phyloP scores from a whole-genome alignment of 176 grass and related monocot species.

The Bromus sterilis region DNA sequence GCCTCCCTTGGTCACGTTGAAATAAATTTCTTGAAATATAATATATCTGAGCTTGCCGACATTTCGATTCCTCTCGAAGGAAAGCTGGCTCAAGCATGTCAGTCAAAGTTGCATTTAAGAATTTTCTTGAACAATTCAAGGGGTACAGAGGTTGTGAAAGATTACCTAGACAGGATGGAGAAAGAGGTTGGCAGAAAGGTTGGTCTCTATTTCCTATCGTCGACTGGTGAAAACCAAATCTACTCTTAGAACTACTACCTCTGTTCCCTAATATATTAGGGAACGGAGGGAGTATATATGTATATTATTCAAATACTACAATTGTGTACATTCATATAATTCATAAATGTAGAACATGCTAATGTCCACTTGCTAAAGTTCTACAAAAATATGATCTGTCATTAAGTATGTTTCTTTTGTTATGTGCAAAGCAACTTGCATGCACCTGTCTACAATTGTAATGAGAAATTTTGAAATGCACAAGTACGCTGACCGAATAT shows the following conservation, averaged over 20 bases:
- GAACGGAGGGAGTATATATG: no score
- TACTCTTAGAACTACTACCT: neutral
- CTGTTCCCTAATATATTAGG: no score
- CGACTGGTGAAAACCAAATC: neutral
- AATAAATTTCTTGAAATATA: constrained; percentile 91
- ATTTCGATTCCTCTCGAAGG: constrained; percentile 80
- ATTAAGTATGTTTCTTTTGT: neutral
- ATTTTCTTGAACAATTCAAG: constrained; percentile 82
- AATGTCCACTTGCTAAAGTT: neutral
- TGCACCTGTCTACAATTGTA: neutral
- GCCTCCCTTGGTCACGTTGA: constrained; percentile 74
- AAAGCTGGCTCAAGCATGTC: constrained; percentile 81
- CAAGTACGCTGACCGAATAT: neutral
- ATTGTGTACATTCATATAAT: neutral
- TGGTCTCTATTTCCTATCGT: neutral
- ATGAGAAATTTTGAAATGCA: neutral
- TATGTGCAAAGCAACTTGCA: neutral
- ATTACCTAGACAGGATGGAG: constrained; percentile 84
- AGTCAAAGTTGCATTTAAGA: constrained; percentile 80
- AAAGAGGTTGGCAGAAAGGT: constrained; percentile 98
- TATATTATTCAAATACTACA: neutral
- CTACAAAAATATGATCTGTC: neutral
- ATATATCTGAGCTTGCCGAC: constrained; percentile 67
- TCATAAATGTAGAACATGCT: neutral
- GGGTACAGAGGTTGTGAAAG: constrained; percentile 53